Evolutionary conservation across 768 basidiomycete genomes (phyloP).

Genomic region (Kwoniella europaea): DNA sequence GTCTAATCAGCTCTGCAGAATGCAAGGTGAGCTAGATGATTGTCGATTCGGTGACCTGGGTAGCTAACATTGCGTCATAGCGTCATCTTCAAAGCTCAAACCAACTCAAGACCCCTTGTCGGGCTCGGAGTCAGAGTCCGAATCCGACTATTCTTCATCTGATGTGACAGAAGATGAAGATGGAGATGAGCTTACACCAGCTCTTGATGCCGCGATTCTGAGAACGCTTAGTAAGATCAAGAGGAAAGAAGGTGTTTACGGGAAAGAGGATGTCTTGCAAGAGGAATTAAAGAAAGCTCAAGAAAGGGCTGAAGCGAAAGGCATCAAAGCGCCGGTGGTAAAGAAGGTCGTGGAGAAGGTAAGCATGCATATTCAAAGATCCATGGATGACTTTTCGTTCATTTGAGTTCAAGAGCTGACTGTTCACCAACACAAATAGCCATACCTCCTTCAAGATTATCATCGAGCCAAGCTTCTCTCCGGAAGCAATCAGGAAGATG

Average conservation of each 20-base stretch:
- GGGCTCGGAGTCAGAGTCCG: constrained; percentile 48
- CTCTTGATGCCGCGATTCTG: constrained; percentile 90
- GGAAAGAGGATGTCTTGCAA: constrained; percentile 74
- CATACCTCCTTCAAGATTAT: constrained; percentile 59
- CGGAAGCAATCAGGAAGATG: constrained; percentile 30
- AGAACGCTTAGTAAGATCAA: constrained; percentile 84
- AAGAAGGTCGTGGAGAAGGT: constrained; percentile 36
- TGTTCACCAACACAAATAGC: constrained; percentile 23
- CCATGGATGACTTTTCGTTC: too few species aligned
- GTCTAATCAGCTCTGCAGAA: neutral
- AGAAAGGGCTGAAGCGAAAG: constrained; percentile 31
- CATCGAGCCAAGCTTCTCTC: constrained; percentile 58
- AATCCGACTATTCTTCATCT: constrained; percentile 63
- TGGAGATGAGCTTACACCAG: constrained; percentile 91
- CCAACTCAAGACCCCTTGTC: constrained; percentile 9
- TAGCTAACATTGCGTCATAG: neutral
- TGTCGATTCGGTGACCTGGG: too few species aligned
- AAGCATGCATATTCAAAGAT: neutral
- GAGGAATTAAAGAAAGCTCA: constrained; percentile 42
- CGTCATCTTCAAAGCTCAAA: constrained; percentile 5
- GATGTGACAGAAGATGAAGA: constrained; percentile 88
- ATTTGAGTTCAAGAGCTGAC: too few species aligned
- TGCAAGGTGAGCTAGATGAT: constrained; percentile 13
- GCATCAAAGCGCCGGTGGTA: constrained; percentile 7
- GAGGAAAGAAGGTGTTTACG: constrained; percentile 80